phyloP scores from a whole-genome alignment of 1,139 yeast genomes.

The Pichia sp. region DNA sequence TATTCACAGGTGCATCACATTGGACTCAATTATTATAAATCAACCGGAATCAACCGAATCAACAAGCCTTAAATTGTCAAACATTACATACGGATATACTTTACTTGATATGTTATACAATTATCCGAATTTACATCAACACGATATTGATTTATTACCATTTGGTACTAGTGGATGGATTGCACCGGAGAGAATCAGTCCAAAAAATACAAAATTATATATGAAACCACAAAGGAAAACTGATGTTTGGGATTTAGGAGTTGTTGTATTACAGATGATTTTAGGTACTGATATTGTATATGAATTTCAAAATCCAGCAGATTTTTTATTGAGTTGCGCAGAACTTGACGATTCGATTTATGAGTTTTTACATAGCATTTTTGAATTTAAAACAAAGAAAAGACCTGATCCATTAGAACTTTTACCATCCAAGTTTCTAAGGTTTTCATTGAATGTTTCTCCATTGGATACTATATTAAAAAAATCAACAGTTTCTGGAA shows the following conservation, averaged over 20 bases:
- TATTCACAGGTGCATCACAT: conserved; percentile 62
- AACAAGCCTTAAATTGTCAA: conserved; percentile 55
- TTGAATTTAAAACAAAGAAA: conserved; percentile 60
- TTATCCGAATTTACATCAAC: conserved; percentile 38
- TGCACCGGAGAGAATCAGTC: conserved; percentile 65
- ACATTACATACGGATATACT: conserved; percentile 66
- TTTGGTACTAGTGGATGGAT: conserved; percentile 43
- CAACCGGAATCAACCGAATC: conserved; percentile 46
- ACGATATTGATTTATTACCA: conserved; percentile 20
- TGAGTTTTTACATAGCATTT: conserved; percentile 62
- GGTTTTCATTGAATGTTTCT: conserved; percentile 51
- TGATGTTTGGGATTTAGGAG: conserved; percentile 92
- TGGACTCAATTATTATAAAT: conserved; percentile 52
- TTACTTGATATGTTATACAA: conserved; percentile 52
- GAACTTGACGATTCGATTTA: conserved; percentile 46
- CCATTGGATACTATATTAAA: conserved; percentile 20
- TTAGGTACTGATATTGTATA: conserved; percentile 53
- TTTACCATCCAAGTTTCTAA: conserved; percentile 71
- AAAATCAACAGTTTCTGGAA: background rate
- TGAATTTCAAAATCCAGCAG: conserved; percentile 54
- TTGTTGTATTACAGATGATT: conserved; percentile 65
- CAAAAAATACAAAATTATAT: conserved; percentile 29
- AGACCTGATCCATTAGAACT: conserved; percentile 81
- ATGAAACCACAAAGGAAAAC: conserved; percentile 61
- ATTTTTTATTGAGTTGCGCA: conserved; percentile 45